phyloP scores from a whole-genome alignment of 257 asterid genomes.

The Solanum infundibuliforme region DNA sequence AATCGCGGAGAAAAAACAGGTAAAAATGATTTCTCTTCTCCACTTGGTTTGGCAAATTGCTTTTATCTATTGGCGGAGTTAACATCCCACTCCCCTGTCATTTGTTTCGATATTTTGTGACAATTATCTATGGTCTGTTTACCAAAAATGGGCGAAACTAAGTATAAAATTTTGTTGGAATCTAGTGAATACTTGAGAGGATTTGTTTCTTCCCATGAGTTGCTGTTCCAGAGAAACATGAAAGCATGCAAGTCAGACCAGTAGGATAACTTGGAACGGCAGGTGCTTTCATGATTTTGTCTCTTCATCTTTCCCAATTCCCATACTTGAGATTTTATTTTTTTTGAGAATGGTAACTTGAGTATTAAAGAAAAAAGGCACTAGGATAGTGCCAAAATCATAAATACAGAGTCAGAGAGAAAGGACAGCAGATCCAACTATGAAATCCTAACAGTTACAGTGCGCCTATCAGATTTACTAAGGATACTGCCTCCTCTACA shows the following conservation, averaged over 20 bases:
- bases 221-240: not conserved
- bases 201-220: not conserved
- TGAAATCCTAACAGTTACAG: not conserved
- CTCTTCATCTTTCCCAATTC: not conserved
- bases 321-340: not conserved
- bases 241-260: not conserved
- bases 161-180: not conserved
- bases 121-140: not conserved
- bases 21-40: not conserved
- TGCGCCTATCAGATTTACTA: not conserved
- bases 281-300: not conserved
- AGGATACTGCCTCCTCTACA: not conserved
- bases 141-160: not conserved
- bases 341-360: not conserved
- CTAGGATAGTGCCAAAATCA: not conserved
- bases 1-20: conserved; percentile 92
- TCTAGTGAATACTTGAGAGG: not conserved
- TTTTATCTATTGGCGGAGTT: not conserved
- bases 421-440: not conserved
- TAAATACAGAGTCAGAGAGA: not conserved
- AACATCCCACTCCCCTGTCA: not conserved
- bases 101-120: not conserved
- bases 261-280: not conserved
- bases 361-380: not conserved
- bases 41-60: not conserved